Base-by-base conservation (phyloP, 2,329 filamentous ascomycete species). In the Apiospora arundinis region DNA sequence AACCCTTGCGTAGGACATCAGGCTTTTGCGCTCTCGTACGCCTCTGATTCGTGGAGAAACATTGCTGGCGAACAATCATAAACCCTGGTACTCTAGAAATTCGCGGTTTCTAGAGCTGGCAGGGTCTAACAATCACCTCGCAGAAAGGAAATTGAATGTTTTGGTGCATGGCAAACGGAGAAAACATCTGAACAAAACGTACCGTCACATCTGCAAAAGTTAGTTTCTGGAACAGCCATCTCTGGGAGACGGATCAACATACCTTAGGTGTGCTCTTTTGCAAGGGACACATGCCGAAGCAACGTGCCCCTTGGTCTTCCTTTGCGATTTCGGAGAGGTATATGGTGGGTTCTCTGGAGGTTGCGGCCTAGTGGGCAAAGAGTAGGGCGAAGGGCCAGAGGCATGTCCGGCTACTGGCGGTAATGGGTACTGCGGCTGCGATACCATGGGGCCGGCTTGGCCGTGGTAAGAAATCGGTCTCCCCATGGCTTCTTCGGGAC, bases 221-320 rank as follows among this genome's bases (percentile, higher is more conserved):
- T 78, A 85, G 81, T 75, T 70, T 46, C 68, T 56, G 60, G 44
- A 8, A 37, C n/a, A n/a, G 44, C 14, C 18, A 37, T 2, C 65
- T 46, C 74, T 74, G 66, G 25, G 70, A 70, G 68, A 65, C 69
- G 67, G 25, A 65, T 45, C 25, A 49, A n/a, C 71, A 76, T 82
- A 91, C 89, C 90, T 86, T 74, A 96, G 87, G 87, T 96, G 93
- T 48, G 93, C 93, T 81, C 90, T 91, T 80, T 95, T 95, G 84
- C 93, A 96, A 72, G 94, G 94, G 75, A 95, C 91, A 80, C 93
- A 96, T 37, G 93, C 93, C 46, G 93, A 95, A 68, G 93, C 92
- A 69, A 95, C 93, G 83, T 96, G 93, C 18, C 92, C 92, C 79
- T 94, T 94, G 7, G 92, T 91, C 80, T 92, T 92, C 75, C 90